Conservation (phyloP, 2,329 filamentous ascomycete genomes). For the Pezicula rhizophila region DNA sequence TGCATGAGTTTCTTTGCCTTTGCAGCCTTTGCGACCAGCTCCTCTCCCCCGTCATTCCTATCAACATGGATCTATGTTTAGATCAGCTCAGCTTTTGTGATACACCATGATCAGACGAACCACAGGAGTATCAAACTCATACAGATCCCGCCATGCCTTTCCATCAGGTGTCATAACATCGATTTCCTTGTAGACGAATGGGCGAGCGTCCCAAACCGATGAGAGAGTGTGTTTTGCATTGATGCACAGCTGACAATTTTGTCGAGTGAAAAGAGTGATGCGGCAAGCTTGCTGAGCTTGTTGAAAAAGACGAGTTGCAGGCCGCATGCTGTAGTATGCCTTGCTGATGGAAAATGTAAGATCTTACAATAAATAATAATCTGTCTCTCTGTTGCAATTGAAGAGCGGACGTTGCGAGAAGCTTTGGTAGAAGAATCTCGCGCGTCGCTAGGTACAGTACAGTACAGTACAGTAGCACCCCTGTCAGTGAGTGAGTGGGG, state of each 20-base stretch:
- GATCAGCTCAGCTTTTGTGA: neutral
- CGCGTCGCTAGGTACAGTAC: no score
- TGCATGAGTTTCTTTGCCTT: slow-evolving; percentile 69
- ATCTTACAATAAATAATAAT: no score
- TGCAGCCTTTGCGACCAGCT: slow-evolving; percentile 34
- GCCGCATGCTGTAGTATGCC: slow-evolving; percentile 40
- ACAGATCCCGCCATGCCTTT: slow-evolving; percentile 63
- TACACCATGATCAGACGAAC: slow-evolving; percentile 38
- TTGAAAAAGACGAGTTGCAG: slow-evolving; percentile 39
- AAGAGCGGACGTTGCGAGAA: no score
- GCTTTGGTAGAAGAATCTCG: no score
- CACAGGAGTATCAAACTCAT: slow-evolving; percentile 78
- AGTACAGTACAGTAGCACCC: no score
- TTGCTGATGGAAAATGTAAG: neutral
- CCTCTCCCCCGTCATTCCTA: slow-evolving; percentile 44
- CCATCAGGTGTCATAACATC: slow-evolving; percentile 60
- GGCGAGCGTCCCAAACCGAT: slow-evolving; percentile 58
- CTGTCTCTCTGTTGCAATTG: no score
- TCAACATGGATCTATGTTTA: slow-evolving; percentile 50
- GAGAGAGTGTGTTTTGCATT: slow-evolving; percentile 64
- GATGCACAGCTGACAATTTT: slow-evolving; percentile 65
- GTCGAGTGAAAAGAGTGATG: slow-evolving; percentile 70
- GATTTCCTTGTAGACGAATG: slow-evolving; percentile 64
- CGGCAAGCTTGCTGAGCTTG: slow-evolving; percentile 42
- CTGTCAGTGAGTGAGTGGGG: no score